Base-by-base conservation (phyloP, 2,329 filamentous ascomycete species). In the Xylaria sp. region DNA sequence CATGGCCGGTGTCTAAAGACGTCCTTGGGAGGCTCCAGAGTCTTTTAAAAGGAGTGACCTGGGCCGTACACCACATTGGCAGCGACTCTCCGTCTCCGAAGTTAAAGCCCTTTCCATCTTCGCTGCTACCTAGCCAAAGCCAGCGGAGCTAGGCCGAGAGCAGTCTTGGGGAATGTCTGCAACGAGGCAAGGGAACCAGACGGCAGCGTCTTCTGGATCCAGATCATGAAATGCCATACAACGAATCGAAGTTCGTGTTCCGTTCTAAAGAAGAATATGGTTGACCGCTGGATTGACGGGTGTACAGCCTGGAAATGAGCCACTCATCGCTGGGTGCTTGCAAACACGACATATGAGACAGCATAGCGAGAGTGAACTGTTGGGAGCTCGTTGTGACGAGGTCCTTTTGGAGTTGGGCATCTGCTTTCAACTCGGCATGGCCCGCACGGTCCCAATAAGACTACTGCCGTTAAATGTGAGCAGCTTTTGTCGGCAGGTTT, bases 291-390 rank as follows among this genome's bases (percentile, higher is more conserved):
- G 42, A 61, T 56, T 46, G 21, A 19, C 37, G 44, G 60, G 60
- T 18, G 54, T 52, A 64, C 57, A 53, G 39, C 39, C 52, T 59
- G 50, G 48, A 47, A 37, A 37, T 21, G 52, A 49, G 16, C 55
- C 55, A 59, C 56, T 61, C 45, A 60, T 47, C 48, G 39, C 45
- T 21, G 44, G 34, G 43, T 22, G 43, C 48, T 54, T 52, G 54
- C 50, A 61, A 57, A 60, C 61, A 66, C 61, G 48, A 41, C 64
- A 53, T 46, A 57, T 64, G 54, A 65, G 60, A 65, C 60, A 62
- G 51, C 38, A 47, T 52, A 43, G 58, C 49, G 41, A 39, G n/a
- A 38, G 50, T 50, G 51, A 52, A 48, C 51, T 34, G 54, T 52
- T 49, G 48, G 24, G 48, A 54, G 26, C 44, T 50, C 26, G 37